These are phyloP conservation scores for Leccinum arenicola DNA, from an alignment of 768 basidiomycete genomes.

Conservation along the genomic window DNA sequence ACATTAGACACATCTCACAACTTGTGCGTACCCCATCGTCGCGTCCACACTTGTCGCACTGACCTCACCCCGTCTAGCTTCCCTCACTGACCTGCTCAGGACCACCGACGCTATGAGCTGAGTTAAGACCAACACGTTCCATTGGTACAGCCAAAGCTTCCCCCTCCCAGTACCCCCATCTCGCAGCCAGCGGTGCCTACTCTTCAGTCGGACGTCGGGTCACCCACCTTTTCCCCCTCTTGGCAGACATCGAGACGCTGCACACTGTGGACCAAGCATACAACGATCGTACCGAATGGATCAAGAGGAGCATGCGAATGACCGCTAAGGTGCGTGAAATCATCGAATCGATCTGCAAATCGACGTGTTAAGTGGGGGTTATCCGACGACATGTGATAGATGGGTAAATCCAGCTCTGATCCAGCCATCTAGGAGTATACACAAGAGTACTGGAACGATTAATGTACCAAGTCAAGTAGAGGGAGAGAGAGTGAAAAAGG, in stretches of 20 bases:
- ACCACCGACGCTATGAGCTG: too few relatives aligned
- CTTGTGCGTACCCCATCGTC: too few relatives aligned
- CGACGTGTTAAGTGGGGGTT: conserved; percentile 54
- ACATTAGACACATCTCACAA: too few relatives aligned
- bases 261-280: conserved; percentile 88
- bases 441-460: conserved; percentile 82
- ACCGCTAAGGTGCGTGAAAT: conserved; percentile 57
- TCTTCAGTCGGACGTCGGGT: background rate
- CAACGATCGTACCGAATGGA: conserved; percentile 80
- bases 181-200: background rate
- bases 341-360: conserved; percentile 39
- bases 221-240: too few relatives aligned
- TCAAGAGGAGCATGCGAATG: conserved; percentile 85
- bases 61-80: too few relatives aligned
- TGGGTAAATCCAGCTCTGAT: conserved; percentile 97
- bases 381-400: conserved; percentile 37
- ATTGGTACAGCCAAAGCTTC: too few relatives aligned
- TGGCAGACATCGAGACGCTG: conserved; percentile 74
- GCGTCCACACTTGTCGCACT: too few relatives aligned
- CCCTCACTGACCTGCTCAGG: too few relatives aligned
- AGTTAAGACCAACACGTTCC: too few relatives aligned
- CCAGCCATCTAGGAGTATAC: conserved; percentile 91
- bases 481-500: background rate
- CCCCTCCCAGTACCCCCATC: too few relatives aligned
- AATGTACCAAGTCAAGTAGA: conserved; percentile 38